Conservation (phyloP, 495 filamentous ascomycete species). For the Aspergillus funiculosus region DNA sequence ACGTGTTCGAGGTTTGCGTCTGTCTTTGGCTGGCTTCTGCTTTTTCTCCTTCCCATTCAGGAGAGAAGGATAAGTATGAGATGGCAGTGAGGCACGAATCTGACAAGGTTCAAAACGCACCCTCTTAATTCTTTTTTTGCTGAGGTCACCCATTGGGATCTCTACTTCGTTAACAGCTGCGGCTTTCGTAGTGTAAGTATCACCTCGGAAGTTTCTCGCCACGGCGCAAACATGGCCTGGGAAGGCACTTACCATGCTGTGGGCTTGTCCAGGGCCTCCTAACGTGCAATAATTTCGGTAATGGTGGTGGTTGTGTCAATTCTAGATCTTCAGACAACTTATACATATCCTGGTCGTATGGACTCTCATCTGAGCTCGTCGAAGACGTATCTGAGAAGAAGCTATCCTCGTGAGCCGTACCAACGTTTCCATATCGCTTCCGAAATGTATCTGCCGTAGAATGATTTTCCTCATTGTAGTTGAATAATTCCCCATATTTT, state of each 20-base stretch:
- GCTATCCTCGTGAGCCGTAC: neutral
- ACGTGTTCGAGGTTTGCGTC: neutral
- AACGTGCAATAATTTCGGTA: neutral
- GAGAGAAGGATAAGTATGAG: too few species aligned
- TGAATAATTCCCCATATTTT: constrained; percentile 1
- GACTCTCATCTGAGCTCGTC: neutral
- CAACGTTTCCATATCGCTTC: neutral
- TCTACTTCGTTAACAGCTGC: neutral
- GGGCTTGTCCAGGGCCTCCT: neutral
- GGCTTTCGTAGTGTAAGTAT: neutral
- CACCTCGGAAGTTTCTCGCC: neutral
- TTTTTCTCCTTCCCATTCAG: too few species aligned
- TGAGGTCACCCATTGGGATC: neutral
- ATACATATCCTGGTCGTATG: neutral
- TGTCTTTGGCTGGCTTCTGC: too few species aligned
- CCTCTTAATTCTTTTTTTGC: neutral
- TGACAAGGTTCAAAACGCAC: neutral
- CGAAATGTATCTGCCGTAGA: neutral
- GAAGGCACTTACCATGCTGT: neutral
- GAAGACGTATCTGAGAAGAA: neutral
- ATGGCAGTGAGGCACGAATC: too few species aligned
- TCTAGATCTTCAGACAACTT: too few species aligned
- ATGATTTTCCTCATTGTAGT: neutral
- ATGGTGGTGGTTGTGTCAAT: too few species aligned
- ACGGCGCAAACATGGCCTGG: neutral